phyloP scores from a whole-genome alignment of 345 rosid genomes.

The Hibiscus tridactylites region DNA sequence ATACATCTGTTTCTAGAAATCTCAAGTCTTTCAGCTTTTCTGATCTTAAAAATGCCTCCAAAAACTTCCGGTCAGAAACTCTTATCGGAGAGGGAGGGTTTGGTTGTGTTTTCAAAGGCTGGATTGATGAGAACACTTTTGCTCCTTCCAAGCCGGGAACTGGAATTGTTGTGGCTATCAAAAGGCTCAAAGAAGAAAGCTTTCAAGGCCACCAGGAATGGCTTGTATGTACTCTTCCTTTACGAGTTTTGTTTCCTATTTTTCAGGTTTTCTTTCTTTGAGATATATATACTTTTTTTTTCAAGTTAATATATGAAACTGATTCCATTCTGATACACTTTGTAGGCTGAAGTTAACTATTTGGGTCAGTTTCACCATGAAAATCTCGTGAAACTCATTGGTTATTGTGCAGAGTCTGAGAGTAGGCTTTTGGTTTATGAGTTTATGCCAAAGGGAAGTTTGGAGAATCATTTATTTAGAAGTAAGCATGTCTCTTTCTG shows the following conservation, averaged over 20 bases:
- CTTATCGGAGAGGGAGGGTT: constrained; percentile 65
- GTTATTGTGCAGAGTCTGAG: constrained; percentile 64
- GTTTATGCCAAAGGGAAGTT: constrained; percentile 79
- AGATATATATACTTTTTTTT: not conserved
- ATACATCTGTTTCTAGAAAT: constrained; percentile 21
- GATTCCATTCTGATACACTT: constrained; percentile 2
- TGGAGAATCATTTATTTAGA: constrained; percentile 86
- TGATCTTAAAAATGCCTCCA: constrained; percentile 51
- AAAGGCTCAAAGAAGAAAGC: constrained; percentile 55
- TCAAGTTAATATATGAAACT: not conserved
- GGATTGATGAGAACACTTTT: constrained; percentile 48
- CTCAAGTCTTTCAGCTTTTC: constrained; percentile 45
- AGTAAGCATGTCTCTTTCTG: constrained; percentile 35
- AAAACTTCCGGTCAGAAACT: constrained; percentile 44
- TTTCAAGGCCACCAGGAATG: constrained; percentile 74
- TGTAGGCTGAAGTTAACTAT: constrained; percentile 76
- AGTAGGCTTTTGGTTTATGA: constrained; percentile 74
- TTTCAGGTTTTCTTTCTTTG: not conserved
- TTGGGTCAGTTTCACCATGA: constrained; percentile 67
- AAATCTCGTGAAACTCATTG: constrained; percentile 82
- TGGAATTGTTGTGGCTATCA: constrained; percentile 51
- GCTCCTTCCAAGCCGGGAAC: constrained; percentile 53
- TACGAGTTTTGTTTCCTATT: not conserved
- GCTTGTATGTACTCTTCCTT: constrained; percentile 42
- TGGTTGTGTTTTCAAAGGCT: constrained; percentile 63